phyloP scores from a whole-genome alignment of 257 asterid species.

The Verbascum thapsus region DNA sequence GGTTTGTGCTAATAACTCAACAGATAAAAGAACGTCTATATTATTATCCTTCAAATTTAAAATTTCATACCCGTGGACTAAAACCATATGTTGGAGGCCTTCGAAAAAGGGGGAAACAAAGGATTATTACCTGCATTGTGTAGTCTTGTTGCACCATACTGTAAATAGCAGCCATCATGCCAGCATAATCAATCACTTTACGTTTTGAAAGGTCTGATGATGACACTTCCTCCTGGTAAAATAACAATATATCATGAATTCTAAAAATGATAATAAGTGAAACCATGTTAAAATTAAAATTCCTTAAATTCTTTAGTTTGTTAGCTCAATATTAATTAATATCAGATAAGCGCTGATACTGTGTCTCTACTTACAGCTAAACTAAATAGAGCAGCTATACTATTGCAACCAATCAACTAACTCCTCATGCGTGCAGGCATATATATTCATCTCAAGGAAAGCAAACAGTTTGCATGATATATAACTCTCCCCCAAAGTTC shows the following conservation, averaged over 20 bases:
- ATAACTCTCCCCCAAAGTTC: background rate
- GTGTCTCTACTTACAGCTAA: too few species aligned
- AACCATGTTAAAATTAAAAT: background rate
- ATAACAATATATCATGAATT: too few species aligned
- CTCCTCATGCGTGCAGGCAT: too few species aligned
- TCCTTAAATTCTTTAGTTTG: background rate
- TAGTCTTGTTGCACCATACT: constrained; percentile 77
- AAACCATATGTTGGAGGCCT: background rate
- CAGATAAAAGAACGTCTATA: too few species aligned
- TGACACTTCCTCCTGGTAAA: constrained; percentile 41
- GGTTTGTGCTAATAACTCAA: too few species aligned
- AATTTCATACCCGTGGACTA: background rate
- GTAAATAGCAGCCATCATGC: constrained; percentile 61
- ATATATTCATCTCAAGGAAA: too few species aligned
- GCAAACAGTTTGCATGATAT: too few species aligned
- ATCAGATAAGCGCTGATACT: too few species aligned
- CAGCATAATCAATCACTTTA: constrained; percentile 52
- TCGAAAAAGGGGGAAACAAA: background rate
- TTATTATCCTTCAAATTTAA: too few species aligned
- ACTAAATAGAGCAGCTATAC: too few species aligned
- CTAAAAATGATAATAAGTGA: too few species aligned
- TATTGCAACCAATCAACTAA: too few species aligned
- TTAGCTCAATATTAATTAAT: background rate
- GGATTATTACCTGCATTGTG: constrained; percentile 73
- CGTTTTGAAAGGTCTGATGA: constrained; percentile 39